Base-by-base conservation (phyloP, 257 asterid species). In the Echites panduratus region DNA sequence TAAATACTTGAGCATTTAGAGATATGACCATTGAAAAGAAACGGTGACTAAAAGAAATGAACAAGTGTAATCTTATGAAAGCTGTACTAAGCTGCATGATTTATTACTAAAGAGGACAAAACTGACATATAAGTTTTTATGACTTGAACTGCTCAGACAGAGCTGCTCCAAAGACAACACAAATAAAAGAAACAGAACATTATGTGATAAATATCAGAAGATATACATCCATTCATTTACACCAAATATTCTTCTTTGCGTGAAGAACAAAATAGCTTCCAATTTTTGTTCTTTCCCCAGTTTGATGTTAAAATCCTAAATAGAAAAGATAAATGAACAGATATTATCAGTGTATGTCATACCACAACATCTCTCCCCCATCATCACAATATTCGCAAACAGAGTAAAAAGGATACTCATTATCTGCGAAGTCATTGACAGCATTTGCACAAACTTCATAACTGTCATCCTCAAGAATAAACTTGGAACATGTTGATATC, bases 321-420 rank as follows among this genome's bases (percentile, higher is more conserved):
- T 29, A 74, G 26, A 77, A 63, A 49, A 71, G 75, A 72, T 52
- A 70, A 58, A 45, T 69, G 17, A 72, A 80, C 49, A 61, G 61
- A 54, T 50, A 79, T 70, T 57, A 9, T 27, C 69, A 71, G 76
- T 71, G 68, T 35, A 10, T 2, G 41, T 57, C 86, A 73, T 89
- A 90, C 94, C 89, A 77, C 71, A 88, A 76, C 73, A 90, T 11
- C 48, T 86, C 82, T 12, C 96, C 96, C 72, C 96, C 96, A 79
- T 89, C 87, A 68, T 89, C 96, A 80, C 96, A 89, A 27, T 73
- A 75, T 20, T 87, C 88, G 78, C 96, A 87, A 43, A 87, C 91
- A 62, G 82, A 76, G 71, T 82, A 89, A 78, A 82, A 84, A 72
- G 79, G 61, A 43, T 71, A 70, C 65, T 74, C 79, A 27, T 57